A percentile compares a stretch with the other conserved stretches of the same genome.
Evolutionary conservation across 2,329 filamentous ascomycete species (phyloP).

Genomic region (Lecanicillium sp.): DNA sequence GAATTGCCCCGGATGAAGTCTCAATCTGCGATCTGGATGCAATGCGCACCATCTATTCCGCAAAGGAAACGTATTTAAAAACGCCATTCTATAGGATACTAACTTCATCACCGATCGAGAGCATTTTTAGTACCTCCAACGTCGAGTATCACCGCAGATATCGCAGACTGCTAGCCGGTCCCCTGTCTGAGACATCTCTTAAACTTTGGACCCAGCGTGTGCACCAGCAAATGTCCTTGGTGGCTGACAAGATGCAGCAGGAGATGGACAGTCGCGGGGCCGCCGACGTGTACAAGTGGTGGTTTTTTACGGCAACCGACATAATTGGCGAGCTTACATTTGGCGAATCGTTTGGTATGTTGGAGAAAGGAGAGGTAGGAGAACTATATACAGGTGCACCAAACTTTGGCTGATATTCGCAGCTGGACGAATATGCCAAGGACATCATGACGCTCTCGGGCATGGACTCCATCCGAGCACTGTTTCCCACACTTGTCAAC

Average conservation of each 20-base stretch:
- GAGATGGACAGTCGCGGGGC: slow-evolving; percentile 29
- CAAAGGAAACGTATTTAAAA: slow-evolving; percentile 18
- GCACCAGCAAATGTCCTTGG: slow-evolving; percentile 24
- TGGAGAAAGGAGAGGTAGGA: slow-evolving; percentile 40
- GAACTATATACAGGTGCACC: too few relatives aligned
- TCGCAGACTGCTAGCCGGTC: slow-evolving; percentile 32
- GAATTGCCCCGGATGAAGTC: slow-evolving; percentile 16
- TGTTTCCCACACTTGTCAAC: slow-evolving; percentile 20
- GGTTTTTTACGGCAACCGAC: slow-evolving; percentile 45
- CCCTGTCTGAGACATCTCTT: slow-evolving; percentile 29
- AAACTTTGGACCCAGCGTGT: slow-evolving; percentile 24
- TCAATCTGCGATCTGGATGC: slow-evolving; percentile 14
- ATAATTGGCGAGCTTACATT: slow-evolving; percentile 46
- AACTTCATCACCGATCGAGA: slow-evolving; percentile 10
- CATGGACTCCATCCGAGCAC: slow-evolving; percentile 15
- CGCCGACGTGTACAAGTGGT: slow-evolving; percentile 46
- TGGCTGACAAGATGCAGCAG: slow-evolving; percentile 34
- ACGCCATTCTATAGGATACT: slow-evolving; percentile 14
- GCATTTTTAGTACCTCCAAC: slow-evolving; percentile 32
- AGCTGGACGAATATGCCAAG: slow-evolving; percentile 3
- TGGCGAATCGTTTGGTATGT: slow-evolving; percentile 45
- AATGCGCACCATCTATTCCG: slow-evolving; percentile 23
- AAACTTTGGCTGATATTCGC: too few relatives aligned
- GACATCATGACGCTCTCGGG: slow-evolving; percentile 10
- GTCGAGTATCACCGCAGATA: slow-evolving; percentile 28